phyloP scores from a whole-genome alignment of 2,329 filamentous ascomycete genomes.

The Fusarium verrucosum region DNA sequence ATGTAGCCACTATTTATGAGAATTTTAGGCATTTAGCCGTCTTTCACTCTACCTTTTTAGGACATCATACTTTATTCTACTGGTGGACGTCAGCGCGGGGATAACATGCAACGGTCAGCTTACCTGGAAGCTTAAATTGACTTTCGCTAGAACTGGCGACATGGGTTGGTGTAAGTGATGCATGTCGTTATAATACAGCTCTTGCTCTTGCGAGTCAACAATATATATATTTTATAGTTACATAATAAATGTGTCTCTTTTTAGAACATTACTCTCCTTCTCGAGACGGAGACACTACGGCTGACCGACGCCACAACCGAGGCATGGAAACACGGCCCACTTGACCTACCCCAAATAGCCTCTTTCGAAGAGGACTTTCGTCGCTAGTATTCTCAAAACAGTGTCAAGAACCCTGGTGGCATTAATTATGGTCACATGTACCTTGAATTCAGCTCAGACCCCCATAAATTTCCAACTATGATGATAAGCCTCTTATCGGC shows the following conservation, averaged over 20 bases:
- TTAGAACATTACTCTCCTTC: not conserved
- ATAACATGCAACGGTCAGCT: constrained; percentile 7
- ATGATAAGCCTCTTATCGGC: not conserved
- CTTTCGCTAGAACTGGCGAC: not conserved
- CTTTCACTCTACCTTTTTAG: not conserved
- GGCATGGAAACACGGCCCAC: not conserved
- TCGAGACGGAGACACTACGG: not conserved
- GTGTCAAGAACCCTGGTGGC: not conserved
- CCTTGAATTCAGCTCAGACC: not conserved
- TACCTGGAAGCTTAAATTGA: constrained; percentile 4
- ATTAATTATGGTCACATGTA: constrained; percentile 5
- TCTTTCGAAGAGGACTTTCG: not conserved
- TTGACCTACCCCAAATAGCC: not conserved
- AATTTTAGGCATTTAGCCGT: not conserved
- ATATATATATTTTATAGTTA: not conserved
- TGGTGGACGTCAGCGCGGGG: constrained; percentile 4
- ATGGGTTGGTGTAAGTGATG: not conserved
- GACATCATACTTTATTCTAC: constrained; percentile 1
- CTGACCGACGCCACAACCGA: constrained; percentile 3
- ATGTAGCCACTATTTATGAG: not conserved
- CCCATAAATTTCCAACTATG: not conserved
- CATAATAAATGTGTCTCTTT: not conserved
- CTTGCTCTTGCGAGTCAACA: rapidly evolving
- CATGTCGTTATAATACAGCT: not conserved
- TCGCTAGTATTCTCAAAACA: not conserved